Evolutionary conservation across 306 rosid species (phyloP).

Genomic region (Gastrolobium bilobum): DNA sequence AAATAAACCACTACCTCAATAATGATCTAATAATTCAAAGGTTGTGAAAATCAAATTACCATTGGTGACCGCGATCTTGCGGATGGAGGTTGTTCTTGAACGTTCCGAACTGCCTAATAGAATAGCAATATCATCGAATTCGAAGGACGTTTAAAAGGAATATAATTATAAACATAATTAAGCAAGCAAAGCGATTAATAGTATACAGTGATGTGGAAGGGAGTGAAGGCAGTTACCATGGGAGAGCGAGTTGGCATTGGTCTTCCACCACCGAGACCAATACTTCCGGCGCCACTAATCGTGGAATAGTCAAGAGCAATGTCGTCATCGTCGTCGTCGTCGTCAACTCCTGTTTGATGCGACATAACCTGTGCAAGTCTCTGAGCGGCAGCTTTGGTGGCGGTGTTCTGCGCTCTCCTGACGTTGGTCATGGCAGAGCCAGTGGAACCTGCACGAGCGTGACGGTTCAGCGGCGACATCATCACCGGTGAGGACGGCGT

Average conservation of each 20-base stretch:
- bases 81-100: constrained; percentile 49
- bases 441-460: constrained; percentile 61
- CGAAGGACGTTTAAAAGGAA: constrained; percentile 22
- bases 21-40: constrained; percentile 24
- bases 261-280: constrained; percentile 83
- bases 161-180: background rate
- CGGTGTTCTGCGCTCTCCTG: constrained; percentile 73
- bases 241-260: constrained; percentile 72
- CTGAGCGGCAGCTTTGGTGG: constrained; percentile 93
- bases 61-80: constrained; percentile 54
- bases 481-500: constrained; percentile 67
- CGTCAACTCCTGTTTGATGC: constrained; percentile 55
- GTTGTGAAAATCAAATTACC: constrained; percentile 42
- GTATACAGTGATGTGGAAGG: background rate
- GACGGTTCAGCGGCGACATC: constrained; percentile 58
- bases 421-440: constrained; percentile 55
- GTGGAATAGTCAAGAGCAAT: constrained; percentile 62
- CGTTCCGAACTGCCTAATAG: constrained; percentile 47
- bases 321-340: constrained; percentile 76
- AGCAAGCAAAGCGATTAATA: background rate
- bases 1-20: background rate
- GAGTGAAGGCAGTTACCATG: constrained; percentile 49
- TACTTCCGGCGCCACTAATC: constrained; percentile 62
- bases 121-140: constrained; percentile 33
- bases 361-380: constrained; percentile 99